Evolutionary conservation across 345 rosid genomes (phyloP).

Genomic region (Streptanthus diversifolius): DNA sequence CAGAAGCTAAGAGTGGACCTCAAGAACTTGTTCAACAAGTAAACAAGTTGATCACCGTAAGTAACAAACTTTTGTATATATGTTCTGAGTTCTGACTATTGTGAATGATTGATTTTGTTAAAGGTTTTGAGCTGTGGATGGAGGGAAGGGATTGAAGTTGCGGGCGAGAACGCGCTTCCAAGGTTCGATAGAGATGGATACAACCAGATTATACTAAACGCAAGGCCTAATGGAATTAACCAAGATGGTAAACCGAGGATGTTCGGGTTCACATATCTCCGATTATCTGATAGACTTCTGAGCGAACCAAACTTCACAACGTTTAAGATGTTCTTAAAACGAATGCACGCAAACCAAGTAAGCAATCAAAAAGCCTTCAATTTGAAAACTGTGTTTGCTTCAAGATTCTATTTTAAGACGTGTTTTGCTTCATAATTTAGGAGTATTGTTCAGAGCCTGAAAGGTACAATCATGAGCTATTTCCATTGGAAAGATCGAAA

Average conservation of each 20-base stretch:
- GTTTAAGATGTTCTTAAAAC: conserved; percentile 65
- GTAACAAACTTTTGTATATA: neutral
- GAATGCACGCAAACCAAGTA: conserved; percentile 86
- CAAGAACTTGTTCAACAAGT: conserved; percentile 85
- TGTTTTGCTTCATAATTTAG: conserved; percentile 14
- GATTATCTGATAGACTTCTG: conserved; percentile 52
- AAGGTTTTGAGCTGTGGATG: conserved; percentile 83
- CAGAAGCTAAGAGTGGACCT: conserved; percentile 63
- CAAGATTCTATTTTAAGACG: neutral
- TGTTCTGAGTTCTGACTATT: neutral
- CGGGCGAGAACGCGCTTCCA: conserved; percentile 82
- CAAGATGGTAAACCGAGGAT: conserved; percentile 46
- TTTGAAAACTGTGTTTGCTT: neutral
- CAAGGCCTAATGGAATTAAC: conserved; percentile 72
- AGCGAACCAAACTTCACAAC: conserved; percentile 42
- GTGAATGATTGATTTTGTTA: neutral
- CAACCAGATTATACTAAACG: conserved; percentile 74
- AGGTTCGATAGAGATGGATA: conserved; percentile 66
- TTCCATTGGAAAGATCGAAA: conserved; percentile 50
- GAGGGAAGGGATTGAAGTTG: conserved; percentile 73
- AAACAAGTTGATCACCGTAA: neutral
- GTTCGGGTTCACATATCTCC: conserved; percentile 70
- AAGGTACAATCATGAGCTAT: conserved; percentile 51
- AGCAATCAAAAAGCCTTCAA: neutral
- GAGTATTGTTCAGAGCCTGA: conserved; percentile 45